Evolutionary conservation across 352 stramenopile species (phyloP).

Genomic region (Phytopythium chamaehyphon): DNA sequence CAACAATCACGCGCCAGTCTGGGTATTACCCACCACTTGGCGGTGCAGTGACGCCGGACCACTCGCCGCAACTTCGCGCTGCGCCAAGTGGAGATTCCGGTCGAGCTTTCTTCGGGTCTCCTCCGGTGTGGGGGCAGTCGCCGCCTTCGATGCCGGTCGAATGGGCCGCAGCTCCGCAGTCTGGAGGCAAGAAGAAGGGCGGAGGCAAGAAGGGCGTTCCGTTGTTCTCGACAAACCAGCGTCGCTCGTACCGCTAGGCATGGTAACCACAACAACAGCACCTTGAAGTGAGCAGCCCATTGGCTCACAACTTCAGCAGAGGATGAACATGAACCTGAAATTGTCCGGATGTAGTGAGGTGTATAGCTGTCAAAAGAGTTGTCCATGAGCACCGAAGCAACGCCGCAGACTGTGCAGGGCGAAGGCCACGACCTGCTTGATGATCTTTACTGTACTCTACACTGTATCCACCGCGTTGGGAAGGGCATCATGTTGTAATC

Average conservation of each 20-base stretch:
- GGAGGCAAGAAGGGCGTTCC: conserved; percentile 62
- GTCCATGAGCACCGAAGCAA: no score
- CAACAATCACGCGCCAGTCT: conserved; percentile 62
- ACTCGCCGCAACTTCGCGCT: background rate
- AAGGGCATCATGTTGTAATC: no score
- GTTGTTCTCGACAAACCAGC: conserved; percentile 70
- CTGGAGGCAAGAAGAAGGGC: conserved; percentile 57
- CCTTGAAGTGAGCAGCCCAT: background rate
- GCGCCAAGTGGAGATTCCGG: conserved; percentile 2
- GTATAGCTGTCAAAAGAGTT: background rate
- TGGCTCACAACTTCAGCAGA: no score
- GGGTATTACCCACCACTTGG: conserved; percentile 69
- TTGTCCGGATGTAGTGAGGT: no score
- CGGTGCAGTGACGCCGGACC: background rate
- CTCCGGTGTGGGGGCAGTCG: conserved; percentile 37
- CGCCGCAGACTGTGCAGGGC: no score
- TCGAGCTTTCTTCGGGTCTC: conserved; percentile 18
- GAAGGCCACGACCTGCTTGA: no score
- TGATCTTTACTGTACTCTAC: no score
- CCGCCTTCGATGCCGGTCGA: conserved; percentile 27
- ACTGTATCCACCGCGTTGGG: no score
- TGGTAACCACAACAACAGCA: no score
- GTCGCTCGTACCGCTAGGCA: conserved; percentile 66
- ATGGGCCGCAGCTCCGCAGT: conserved; percentile 15
- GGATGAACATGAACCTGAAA: no score